Evolutionary conservation across 805 yeast species (phyloP).

Genomic region (Metschnikowia picachoensis): DNA sequence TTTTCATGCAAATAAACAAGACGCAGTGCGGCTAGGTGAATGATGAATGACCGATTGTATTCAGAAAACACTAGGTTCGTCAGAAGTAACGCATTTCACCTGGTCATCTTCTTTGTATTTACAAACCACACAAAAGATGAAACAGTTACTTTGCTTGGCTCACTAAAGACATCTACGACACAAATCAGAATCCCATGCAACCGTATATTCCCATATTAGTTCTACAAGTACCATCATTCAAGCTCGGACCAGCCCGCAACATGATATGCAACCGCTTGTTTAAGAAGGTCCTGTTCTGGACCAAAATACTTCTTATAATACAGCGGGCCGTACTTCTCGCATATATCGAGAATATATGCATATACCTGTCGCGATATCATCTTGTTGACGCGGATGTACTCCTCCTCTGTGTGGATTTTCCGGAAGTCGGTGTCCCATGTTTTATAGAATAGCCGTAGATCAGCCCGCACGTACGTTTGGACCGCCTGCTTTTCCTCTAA

Average conservation of each 20-base stretch:
- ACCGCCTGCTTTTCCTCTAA: constrained; percentile 50
- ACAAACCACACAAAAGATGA: too few relatives aligned
- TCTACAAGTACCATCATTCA: not conserved
- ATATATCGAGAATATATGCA: constrained; percentile 23
- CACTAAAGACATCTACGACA: too few relatives aligned
- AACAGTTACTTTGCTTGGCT: too few relatives aligned
- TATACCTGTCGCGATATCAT: constrained; percentile 60
- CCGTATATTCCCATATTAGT: too few relatives aligned
- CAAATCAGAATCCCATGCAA: too few relatives aligned
- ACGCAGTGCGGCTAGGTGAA: too few relatives aligned
- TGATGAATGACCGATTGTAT: too few relatives aligned
- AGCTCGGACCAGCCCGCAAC: constrained; percentile 15
- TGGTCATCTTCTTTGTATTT: too few relatives aligned
- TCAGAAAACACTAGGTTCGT: too few relatives aligned
- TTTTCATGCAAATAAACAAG: too few relatives aligned
- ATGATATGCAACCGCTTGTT: constrained; percentile 22
- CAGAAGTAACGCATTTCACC: too few relatives aligned
- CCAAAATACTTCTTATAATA: constrained; percentile 18
- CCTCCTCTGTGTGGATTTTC: constrained; percentile 24
- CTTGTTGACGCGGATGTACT: constrained; percentile 60
- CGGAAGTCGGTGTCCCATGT: not conserved
- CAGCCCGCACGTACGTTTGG: constrained; percentile 53
- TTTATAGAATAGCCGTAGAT: constrained; percentile 45
- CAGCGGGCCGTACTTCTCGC: constrained; percentile 7
- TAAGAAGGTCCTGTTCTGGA: constrained; percentile 16